Evolutionary conservation across 108 stramenopile species (phyloP), one percentile per base, ranked within the genome.

Genomic region (Skeletonema marinoi): DNA sequence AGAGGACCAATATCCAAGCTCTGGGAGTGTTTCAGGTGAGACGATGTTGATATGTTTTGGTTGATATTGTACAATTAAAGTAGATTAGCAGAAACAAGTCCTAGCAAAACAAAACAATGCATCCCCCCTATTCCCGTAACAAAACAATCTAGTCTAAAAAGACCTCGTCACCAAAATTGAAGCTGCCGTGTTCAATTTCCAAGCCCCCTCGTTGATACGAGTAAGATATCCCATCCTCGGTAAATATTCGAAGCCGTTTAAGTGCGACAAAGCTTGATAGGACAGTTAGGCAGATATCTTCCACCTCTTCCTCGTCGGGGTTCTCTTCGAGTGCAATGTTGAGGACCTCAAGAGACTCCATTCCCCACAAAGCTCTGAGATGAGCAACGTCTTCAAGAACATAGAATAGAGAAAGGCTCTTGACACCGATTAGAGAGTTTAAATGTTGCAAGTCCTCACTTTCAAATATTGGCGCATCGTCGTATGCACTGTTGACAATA

Each of bases 371-470:
- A 41, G 41, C 70, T 42, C 69, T 41, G 30, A 82, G 54, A 58
- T 76, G 74, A 21, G 38, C 46, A 31, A 32, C 70, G 32, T 82
- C 75, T 25, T 70, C 60, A 12, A 82, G 17, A 1, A 75, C 71
- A 56, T 82, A 82, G 38, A 82, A 82, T 0, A 82, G 66, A 35
- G 71, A 71, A 21, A 82, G 71, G 29, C 75, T 60, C 69, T 82
- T 76, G 12, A 82, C 64, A 25, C 51, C 25, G 11, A 63, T 14
- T 7, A 82, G 44, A 21, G 70, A 33, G 58, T 72, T 76, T 36
- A 82, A 62, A 42, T 68, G 41, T 19, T 76, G 41, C n/a, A 82
- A 71, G 66, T 54, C 58, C 39, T 72, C 60, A 30, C 30, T 66
- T 60, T 71, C 70, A 50, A 82, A 63, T 61, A 67, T 39, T 3